Evolutionary conservation across 805 yeast genomes (phyloP).

Genomic region (Zygosaccharomyces lentus): DNA sequence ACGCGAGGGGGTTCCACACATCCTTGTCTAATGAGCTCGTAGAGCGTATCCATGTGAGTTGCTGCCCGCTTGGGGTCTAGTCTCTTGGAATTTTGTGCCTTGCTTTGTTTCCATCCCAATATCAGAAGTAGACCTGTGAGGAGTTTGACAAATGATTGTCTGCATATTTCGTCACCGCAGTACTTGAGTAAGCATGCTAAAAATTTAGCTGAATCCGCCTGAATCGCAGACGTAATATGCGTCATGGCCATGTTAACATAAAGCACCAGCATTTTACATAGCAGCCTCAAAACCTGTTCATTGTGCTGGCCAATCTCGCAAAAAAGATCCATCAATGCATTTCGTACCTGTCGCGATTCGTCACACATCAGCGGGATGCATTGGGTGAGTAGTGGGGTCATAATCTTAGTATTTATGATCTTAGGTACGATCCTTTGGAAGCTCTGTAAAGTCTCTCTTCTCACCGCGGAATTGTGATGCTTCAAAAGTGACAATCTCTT

Average conservation of each 20-base stretch:
- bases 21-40: conserved; percentile 44
- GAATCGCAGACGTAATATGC: conserved; percentile 71
- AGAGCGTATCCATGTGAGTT: conserved; percentile 38
- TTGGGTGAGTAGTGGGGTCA: conserved; percentile 32
- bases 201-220: conserved; percentile 70
- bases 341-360: conserved; percentile 59
- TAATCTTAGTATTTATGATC: conserved; percentile 30
- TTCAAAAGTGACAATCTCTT: conserved; percentile 65
- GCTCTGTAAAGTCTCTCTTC: conserved; percentile 63
- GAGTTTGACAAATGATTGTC: conserved; percentile 65
- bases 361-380: conserved; percentile 44
- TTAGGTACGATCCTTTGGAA: conserved; percentile 51
- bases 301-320: conserved; percentile 46
- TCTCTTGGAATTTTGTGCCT: conserved; percentile 22
- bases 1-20: conserved; percentile 16
- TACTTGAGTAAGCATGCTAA: conserved; percentile 54
- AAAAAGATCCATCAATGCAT: conserved; percentile 47
- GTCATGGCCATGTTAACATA: conserved; percentile 91
- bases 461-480: conserved; percentile 66
- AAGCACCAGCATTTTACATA: conserved; percentile 57
- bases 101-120: conserved; percentile 60
- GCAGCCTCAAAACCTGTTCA: conserved; percentile 54
- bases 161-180: conserved; percentile 52
- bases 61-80: conserved; percentile 22
- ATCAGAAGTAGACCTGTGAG: conserved; percentile 63